Conservation (phyloP, 805 yeast genomes). For the Candida ulmi region DNA sequence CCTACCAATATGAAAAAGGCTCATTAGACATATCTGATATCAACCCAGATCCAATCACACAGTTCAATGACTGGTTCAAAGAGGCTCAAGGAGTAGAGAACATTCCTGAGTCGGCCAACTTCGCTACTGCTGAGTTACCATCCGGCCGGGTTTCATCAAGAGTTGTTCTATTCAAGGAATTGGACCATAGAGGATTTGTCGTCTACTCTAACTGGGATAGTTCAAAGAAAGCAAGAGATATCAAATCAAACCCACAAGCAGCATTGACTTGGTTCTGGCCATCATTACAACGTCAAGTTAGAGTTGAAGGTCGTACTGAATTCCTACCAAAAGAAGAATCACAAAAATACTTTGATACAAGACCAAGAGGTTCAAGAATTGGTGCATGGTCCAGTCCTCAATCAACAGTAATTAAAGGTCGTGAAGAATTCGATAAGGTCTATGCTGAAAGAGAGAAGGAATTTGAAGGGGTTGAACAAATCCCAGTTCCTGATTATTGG, state of each 20-base stretch:
- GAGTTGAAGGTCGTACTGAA: conserved; percentile 85
- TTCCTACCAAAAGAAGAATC: conserved; percentile 67
- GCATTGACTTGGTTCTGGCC: conserved; percentile 92
- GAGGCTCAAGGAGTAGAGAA: conserved; percentile 61
- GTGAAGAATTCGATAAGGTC: conserved; percentile 58
- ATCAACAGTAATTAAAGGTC: conserved; percentile 47
- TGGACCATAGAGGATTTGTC: conserved; percentile 79
- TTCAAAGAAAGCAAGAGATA: conserved; percentile 75
- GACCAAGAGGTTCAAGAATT: conserved; percentile 89
- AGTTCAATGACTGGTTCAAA: conserved; percentile 81
- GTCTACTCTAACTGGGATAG: conserved; percentile 89
- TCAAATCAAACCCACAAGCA: conserved; percentile 68
- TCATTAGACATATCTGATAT: conserved; percentile 52
- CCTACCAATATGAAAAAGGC: conserved; percentile 78
- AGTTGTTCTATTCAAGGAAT: conserved; percentile 80
- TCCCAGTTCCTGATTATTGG: conserved; percentile 94
- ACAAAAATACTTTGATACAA: conserved; percentile 70
- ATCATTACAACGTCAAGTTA: conserved; percentile 81
- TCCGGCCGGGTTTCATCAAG: conserved; percentile 87
- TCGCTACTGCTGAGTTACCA: conserved; percentile 87
- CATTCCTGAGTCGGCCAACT: conserved; percentile 77
- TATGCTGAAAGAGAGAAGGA: conserved; percentile 44
- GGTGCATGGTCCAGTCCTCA: conserved; percentile 99
- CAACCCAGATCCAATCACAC: conserved; percentile 56
- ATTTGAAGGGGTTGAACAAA: conserved; percentile 55